Evolutionary conservation across 345 rosid genomes (phyloP).

Genomic region (Salix caprea): DNA sequence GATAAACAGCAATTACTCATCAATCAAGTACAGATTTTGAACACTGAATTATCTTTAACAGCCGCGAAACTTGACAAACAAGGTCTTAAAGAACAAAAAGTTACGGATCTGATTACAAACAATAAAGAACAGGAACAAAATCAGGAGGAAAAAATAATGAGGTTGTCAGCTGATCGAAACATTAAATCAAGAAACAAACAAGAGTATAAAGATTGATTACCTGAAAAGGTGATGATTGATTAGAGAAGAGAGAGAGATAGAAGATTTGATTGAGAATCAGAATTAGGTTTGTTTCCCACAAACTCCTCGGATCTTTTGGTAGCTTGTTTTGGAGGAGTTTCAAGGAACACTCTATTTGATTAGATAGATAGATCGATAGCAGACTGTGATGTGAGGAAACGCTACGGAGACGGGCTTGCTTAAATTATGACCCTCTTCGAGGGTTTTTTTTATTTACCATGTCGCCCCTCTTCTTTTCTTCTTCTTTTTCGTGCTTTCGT

Average conservation of each 20-base stretch:
- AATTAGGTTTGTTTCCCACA: not conserved
- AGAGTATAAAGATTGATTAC: not conserved
- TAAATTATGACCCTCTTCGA: not conserved
- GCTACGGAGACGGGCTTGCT: not conserved
- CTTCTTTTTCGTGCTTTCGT: not conserved
- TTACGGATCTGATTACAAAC: not conserved
- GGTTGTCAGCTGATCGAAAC: not conserved
- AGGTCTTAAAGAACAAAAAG: not conserved
- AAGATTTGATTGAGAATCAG: not conserved
- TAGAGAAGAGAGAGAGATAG: not conserved
- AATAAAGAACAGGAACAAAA: not conserved
- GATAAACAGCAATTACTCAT: not conserved
- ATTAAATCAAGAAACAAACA: not conserved
- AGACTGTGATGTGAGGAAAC: too few species aligned
- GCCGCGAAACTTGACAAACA: not conserved
- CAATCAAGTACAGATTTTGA: not conserved
- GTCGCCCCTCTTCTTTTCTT: too few species aligned
- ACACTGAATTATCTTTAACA: not conserved
- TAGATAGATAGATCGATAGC: not conserved
- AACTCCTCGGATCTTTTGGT: slow-evolving; percentile 1
- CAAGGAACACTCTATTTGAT: not conserved
- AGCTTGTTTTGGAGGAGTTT: slow-evolving; percentile 1
- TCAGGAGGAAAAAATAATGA: not conserved
- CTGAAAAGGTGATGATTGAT: not conserved
- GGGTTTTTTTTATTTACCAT: not conserved